Evolutionary conservation across 441 rosid genomes (phyloP).

Genomic region (Manihot esculenta): DNA sequence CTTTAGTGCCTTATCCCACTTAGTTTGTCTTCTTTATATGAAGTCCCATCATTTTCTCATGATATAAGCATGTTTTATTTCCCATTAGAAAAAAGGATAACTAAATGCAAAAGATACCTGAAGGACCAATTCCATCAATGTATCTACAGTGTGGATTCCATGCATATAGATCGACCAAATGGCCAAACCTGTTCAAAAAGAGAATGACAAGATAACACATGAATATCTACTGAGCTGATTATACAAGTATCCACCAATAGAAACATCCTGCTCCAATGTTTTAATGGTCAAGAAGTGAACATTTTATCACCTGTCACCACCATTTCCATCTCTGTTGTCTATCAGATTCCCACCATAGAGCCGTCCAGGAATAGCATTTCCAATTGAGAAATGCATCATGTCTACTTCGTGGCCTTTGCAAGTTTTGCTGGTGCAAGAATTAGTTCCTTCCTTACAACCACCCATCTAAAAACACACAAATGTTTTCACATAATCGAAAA

Average conservation of each 20-base stretch:
- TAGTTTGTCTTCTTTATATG: slow-evolving; percentile 16
- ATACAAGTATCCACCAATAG: slow-evolving; percentile 12
- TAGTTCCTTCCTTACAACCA: slow-evolving; percentile 70
- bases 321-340: slow-evolving; percentile 78
- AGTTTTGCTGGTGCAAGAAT: slow-evolving; percentile 73
- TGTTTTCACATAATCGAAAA: slow-evolving; percentile 5
- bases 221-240: slow-evolving; percentile 6
- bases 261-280: slow-evolving; percentile 6
- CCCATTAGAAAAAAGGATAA: too few relatives aligned
- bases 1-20: slow-evolving; percentile 36
- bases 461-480: slow-evolving; percentile 67
- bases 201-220: slow-evolving; percentile 12
- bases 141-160: too few relatives aligned
- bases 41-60: slow-evolving; percentile 21
- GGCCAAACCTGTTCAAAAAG: slow-evolving; percentile 63
- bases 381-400: slow-evolving; percentile 95
- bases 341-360: slow-evolving; percentile 84
- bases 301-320: slow-evolving; percentile 80
- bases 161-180: slow-evolving; percentile 81
- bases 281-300: slow-evolving; percentile 10
- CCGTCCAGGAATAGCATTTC: slow-evolving; percentile 94
- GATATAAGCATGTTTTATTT: too few relatives aligned
- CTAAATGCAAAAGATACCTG: too few relatives aligned
- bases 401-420: slow-evolving; percentile 98
- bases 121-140: too few relatives aligned